Evolutionary conservation across 108 stramenopile species (phyloP).

Genomic region (Conticribra guillardii): DNA sequence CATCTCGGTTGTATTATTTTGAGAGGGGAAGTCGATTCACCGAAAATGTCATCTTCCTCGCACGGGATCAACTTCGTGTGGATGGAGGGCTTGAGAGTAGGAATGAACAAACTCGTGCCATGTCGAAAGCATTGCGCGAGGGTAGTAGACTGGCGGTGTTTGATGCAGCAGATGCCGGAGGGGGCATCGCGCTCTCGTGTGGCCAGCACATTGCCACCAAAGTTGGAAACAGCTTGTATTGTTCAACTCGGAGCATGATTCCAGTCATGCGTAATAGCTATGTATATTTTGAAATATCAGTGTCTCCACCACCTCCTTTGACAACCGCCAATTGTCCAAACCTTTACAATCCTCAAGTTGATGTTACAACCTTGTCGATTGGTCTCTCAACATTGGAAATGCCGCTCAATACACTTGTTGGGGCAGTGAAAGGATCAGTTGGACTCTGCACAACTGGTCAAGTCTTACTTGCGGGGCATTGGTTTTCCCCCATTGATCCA

Average conservation of each 20-base stretch:
- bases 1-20: slow-evolving; percentile 85
- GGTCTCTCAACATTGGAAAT: slow-evolving; percentile 95
- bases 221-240: slow-evolving; percentile 87
- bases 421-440: slow-evolving; percentile 91
- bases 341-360: slow-evolving; percentile 16
- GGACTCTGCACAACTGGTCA: slow-evolving; percentile 95
- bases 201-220: slow-evolving; percentile 93
- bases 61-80: slow-evolving; percentile 92
- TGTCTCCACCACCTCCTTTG: slow-evolving; percentile 59
- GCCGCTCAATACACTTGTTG: slow-evolving; percentile 94
- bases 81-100: slow-evolving; percentile 74
- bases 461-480: slow-evolving; percentile 80
- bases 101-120: slow-evolving; percentile 84
- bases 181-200: slow-evolving; percentile 82
- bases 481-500: slow-evolving; percentile 75
- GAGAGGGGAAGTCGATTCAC: slow-evolving; percentile 82
- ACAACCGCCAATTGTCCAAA: slow-evolving; percentile 3
- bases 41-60: slow-evolving; percentile 94
- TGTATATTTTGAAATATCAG: slow-evolving; percentile 95
- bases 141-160: slow-evolving; percentile 90
- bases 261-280: slow-evolving; percentile 92
- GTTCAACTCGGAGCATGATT: slow-evolving; percentile 85
- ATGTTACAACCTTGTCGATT: slow-evolving; percentile 74
- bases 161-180: slow-evolving; percentile 77
- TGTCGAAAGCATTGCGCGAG: slow-evolving; percentile 81